Evolutionary conservation across 164 flowering plant species (phyloP), one percentile per base, ranked within the genome.

Genomic region (Umbilicus rupestris): DNA sequence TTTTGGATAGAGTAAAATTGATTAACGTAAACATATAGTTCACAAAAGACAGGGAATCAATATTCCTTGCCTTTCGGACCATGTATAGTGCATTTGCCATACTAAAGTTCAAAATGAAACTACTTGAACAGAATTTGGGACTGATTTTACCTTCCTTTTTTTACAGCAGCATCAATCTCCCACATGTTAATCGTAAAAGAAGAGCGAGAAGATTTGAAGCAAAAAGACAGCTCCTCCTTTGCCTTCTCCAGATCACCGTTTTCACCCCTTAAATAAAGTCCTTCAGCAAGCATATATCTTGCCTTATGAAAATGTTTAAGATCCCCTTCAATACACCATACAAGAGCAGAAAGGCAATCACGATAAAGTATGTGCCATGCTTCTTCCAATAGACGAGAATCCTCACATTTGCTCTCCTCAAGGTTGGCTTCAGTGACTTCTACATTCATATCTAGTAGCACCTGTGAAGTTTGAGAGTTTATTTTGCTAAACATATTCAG

Each of bases 281-380:
- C 99, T 78, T 85, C 87, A 64, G 99, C 89, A 73, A 94, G 93
- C 86, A 83, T 88, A 77, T 86, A 89, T 79, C 97, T 83, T 17
- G 99, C 97, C 80, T 91, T 94, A 59, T 94, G 99, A 70, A 88
- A 94, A 84, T 94, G 99, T 73, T 94, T 94, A 45, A 94, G 96
- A 73, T 94, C 99, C 64, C 96, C 99, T 76, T 91, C 97, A 60
- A 91, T 82, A 72, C 99, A 94, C 55, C 72, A 75, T 76, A 85
- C 82, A 70, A 94, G 83, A 31, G 92, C 97, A 72, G 89, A 84
- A 71, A 94, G 87, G 80, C 97, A 88, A 77, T 94, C 99, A 69
- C 60, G 76, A 67, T 89, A 89, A 66, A 91, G 96, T 75, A 81
- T 76, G 69, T 73, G 45, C 96, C 96, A 88, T 45, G 74, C 85